Evolutionary conservation across 495 filamentous ascomycete species (phyloP).

Genomic region (Hyaloscypha hepaticicola): DNA sequence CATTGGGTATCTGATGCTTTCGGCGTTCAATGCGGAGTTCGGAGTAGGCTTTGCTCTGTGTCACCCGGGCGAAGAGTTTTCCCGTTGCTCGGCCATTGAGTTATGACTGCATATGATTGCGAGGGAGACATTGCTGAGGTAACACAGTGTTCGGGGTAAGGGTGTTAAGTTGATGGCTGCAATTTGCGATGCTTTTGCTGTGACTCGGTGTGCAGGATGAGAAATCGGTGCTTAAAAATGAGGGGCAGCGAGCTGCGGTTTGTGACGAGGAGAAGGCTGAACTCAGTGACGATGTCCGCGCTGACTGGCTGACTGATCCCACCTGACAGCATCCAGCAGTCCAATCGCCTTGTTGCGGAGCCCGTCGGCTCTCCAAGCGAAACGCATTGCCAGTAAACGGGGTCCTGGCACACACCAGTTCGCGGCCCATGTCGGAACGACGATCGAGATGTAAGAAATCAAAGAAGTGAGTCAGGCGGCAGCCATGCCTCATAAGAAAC

Average conservation of each 20-base stretch:
- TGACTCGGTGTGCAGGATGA: not conserved
- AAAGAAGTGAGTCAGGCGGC: constrained; percentile 4
- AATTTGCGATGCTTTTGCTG: not conserved
- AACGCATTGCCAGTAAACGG: not conserved
- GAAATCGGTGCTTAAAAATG: not conserved
- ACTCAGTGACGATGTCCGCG: not conserved
- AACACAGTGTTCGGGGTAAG: not conserved
- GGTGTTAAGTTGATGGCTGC: not conserved
- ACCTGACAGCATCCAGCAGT: not conserved
- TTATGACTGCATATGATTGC: not conserved
- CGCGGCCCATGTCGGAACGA: constrained; percentile 1
- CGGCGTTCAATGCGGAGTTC: constrained; percentile 5
- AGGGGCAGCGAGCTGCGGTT: not conserved
- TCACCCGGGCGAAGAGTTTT: not conserved
- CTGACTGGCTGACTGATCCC: constrained; percentile 9
- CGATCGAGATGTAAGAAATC: not conserved
- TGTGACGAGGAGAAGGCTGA: constrained; percentile 24
- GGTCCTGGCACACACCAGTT: not conserved
- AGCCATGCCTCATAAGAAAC: not conserved
- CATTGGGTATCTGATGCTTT: not conserved
- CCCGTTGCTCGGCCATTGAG: not conserved
- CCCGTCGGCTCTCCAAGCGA: not conserved
- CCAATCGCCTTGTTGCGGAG: not conserved
- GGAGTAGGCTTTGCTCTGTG: not conserved
- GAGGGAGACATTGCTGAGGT: not conserved